Evolutionary conservation across 176 grass and related monocot genomes (phyloP).

Genomic region (Metroxylon sagu): DNA sequence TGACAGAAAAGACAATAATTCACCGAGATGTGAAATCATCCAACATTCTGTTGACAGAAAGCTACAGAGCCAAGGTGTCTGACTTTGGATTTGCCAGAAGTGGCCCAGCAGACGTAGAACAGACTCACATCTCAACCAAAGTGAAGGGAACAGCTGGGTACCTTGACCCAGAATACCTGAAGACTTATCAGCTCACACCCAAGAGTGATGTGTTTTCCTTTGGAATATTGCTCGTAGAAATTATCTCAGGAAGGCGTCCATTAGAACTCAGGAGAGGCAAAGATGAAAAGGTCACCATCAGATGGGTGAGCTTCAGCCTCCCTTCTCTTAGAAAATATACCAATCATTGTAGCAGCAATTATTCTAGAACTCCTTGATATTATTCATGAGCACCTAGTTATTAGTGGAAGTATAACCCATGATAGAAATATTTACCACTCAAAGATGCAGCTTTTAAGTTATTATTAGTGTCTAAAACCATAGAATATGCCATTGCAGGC

Average conservation of each 20-base stretch:
- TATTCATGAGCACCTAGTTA: too few species aligned
- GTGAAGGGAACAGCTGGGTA: slow-evolving; percentile 99
- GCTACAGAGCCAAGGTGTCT: slow-evolving; percentile 83
- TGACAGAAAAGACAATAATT: slow-evolving; percentile 95
- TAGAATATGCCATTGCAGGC: slow-evolving; percentile 29
- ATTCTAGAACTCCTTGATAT: too few species aligned
- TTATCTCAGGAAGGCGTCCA: slow-evolving; percentile 70
- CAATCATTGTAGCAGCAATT: too few species aligned
- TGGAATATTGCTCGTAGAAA: slow-evolving; percentile 90
- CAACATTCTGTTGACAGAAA: slow-evolving; percentile 92
- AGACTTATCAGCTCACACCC: slow-evolving; percentile 89
- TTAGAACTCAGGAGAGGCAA: slow-evolving; percentile 68
- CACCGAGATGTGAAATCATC: slow-evolving; percentile 99
- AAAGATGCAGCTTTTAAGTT: too few species aligned
- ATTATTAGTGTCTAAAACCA: too few species aligned
- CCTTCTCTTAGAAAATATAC: too few species aligned
- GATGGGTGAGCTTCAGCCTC: slow-evolving; percentile 63
- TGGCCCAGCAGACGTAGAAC: slow-evolving; percentile 69
- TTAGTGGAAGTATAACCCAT: too few species aligned
- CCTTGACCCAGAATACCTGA: slow-evolving; percentile 89
- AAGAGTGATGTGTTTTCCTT: slow-evolving; percentile 99
- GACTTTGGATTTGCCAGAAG: slow-evolving; percentile 94
- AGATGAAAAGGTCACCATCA: slow-evolving; percentile 83
- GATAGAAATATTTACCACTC: too few species aligned
- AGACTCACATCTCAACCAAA: slow-evolving; percentile 97